Evolutionary conservation across 306 rosid species (phyloP), one percentile per base, ranked within the genome.

Genomic region (Alnus rubra): DNA sequence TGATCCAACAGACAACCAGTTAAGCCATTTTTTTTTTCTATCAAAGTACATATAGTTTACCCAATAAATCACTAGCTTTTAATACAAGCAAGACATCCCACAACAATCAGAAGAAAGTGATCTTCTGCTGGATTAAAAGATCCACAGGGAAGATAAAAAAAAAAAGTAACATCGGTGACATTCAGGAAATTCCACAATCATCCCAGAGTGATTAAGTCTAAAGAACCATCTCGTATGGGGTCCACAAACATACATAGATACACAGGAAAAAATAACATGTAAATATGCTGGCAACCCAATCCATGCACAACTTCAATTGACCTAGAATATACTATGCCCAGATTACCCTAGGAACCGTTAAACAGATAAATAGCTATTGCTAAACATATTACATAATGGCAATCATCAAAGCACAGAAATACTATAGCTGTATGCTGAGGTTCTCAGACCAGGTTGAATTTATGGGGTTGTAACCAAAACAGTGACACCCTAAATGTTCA

Each of bases 1-100:
- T 11, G 39, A 79, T 37, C 42, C 67, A 82, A 51, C 19, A 75
- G 59, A 51, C 31, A 51, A 71, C 13, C 35, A 48, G 7, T 58
- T 58, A 31, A 62, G 44, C 35, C 44, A 10, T 10, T 62, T 30
- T 62, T 14, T 42, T 52, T 62, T 28, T 11, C 12, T 10, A 13
- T 31, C 0, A 28, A 62, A 54, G 23, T 54, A 55, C 35, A 72
- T 23, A 58, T 53, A 23, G 59, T 30, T 55, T 42, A 39, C 64
- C 50, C 64, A 12, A 18, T 7, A 51, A 58, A 74, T 45, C 49
- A 69, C 44, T 52, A 10, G n/a, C 33, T 13, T 23, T 44, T 55
- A 13, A 63, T 14, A 69, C 65, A 81, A 23, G 16, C 19, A 69
- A 60, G 9, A 50, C 15, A 76, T 13, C 47, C 42, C 42, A 60